Percentiles rank a stretch among this genome's conserved stretches.
Evolutionary conservation across 2,329 filamentous ascomycete species (phyloP).

Genomic region (Talaromyces marneffei): DNA sequence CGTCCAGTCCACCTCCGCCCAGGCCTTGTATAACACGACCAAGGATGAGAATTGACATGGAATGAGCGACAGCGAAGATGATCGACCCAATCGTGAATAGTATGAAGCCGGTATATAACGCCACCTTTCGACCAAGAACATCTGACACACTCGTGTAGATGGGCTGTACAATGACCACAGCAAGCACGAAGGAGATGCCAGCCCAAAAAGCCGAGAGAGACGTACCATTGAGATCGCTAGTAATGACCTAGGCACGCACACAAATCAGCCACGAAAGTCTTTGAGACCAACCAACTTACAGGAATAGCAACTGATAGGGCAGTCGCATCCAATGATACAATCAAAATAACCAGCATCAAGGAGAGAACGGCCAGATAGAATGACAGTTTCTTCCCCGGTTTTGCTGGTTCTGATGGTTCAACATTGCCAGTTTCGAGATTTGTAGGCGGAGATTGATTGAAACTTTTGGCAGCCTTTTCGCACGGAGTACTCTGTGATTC

Average conservation of each 20-base stretch:
- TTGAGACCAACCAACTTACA: neutral
- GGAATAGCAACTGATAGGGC: slow-evolving; percentile 3
- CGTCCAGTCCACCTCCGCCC: slow-evolving; percentile 41
- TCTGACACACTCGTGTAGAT: slow-evolving; percentile 47
- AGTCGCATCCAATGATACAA: slow-evolving; percentile 6
- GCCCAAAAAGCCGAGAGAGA: slow-evolving; percentile 64
- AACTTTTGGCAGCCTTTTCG: neutral
- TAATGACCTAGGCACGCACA: slow-evolving; percentile 37
- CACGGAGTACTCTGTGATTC: neutral
- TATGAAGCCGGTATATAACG: slow-evolving; percentile 37
- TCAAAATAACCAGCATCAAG: slow-evolving; percentile 29
- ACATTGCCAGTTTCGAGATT: neutral
- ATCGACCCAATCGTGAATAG: slow-evolving; percentile 50
- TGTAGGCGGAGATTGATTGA: neutral
- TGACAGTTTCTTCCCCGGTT: neutral
- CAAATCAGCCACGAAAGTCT: neutral
- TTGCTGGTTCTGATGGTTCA: neutral
- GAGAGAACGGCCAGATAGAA: slow-evolving; percentile 8
- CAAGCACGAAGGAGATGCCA: slow-evolving; percentile 63
- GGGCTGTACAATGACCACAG: slow-evolving; percentile 52
- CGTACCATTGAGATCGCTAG: slow-evolving; percentile 46
- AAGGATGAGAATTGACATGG: slow-evolving; percentile 45
- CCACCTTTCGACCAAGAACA: slow-evolving; percentile 47
- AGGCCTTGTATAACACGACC: slow-evolving; percentile 52
- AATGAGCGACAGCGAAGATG: slow-evolving; percentile 46